Evolutionary conservation across 495 filamentous ascomycete species (phyloP), one percentile per base, ranked within the genome.

Genomic region (Neurospora africana): DNA sequence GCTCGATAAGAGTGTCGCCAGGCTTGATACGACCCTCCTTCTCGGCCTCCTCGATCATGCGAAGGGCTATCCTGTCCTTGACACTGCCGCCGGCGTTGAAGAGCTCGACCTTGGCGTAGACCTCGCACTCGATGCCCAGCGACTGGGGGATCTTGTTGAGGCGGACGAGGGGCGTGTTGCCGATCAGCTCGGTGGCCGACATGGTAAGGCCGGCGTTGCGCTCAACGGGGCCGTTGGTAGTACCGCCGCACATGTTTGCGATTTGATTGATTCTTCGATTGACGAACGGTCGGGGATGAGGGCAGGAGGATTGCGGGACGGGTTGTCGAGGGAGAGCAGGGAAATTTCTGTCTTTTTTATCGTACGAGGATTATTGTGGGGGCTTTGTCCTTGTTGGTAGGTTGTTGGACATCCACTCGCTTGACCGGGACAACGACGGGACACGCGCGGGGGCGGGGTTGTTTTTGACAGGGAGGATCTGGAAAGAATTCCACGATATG

Each of bases 51-150:
- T 99, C 94, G 74, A 99, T 92, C 95, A 99, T 99, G 77, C 96
- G 92, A 78, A 95, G 82, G 23, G 95, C 95, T 80, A 99, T 98
- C 72, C 95, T 88, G 82, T 99, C 95, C 81, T 99, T 99, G 76
- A 99, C 94, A 81, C 93, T 97, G 70, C 95, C 95, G 75, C 96
- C 95, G 10, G 96, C 95, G 86, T 97, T 98, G 87, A 98, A 98
- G 72, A 93, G 91, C 81, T 99, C 95, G 70, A 93, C 86, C 80
- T 99, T 99, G 68, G 92, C 96, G 82, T 95, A 99, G 41, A 99
- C 90, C 47, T 93, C 90, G 71, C 90, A 89, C 80, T 97, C 88
- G 77, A 99, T 94, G 41, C 94, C 94, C 10, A 97, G 82, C 70
- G 91, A 93, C 77, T 95, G 92, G 9, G 95, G 96, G 74, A 99